Base-by-base conservation (phyloP, 139 green algal species). In the Raphidocelis subcapitata region DNA sequence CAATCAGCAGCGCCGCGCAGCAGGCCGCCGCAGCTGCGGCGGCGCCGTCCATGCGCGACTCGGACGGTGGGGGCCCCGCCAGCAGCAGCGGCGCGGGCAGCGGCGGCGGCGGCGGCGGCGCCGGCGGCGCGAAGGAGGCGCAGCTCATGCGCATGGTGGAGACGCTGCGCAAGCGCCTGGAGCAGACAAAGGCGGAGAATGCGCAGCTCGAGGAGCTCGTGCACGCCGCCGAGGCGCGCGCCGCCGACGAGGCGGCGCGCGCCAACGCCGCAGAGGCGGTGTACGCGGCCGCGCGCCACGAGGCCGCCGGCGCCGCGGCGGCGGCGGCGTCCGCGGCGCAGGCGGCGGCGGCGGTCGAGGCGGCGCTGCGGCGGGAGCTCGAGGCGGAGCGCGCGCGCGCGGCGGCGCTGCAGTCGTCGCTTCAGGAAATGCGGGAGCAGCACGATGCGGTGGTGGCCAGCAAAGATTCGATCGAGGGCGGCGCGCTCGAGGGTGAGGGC, bases 161-260 rank as follows among this genome's bases (percentile, higher is more conserved):
- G 18, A 77, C 81, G 72, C 81, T 94, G 37, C 79, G 82, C n/a
- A 76, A 81, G 47, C 80, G 87, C 2, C 73, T 94, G 57, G 85
- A 92, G 36, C 65, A 72, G 21, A 61, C 77, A 28, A 75, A 73
- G 32, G 82, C 65, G 29, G 86, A 95, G 79, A 92, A 92, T 57
- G 54, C 81, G 79, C 87, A 94, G 76, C 78, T 94, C 21, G 90
- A 94, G 74, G 88, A 94, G 28, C 74, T 94, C 77, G 76, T 94
- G 65, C 65, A 72, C 3, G 33, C 69, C 0, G 83, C 87, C 26
- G 89, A 94, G 46, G 70, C 74, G 52, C 36, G 62, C 18, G 56
- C 46, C 46, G 73, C 79, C 32, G 77, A 77, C 46, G 33, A 85
- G 55, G 68, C 74, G 70, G 80, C 67, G 51, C 65, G 52, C 32